A percentile compares a stretch with the other conserved stretches of the same genome.
phyloP scores from a whole-genome alignment of 179 eudicot genomes.

The Vitellaria paradoxa region DNA sequence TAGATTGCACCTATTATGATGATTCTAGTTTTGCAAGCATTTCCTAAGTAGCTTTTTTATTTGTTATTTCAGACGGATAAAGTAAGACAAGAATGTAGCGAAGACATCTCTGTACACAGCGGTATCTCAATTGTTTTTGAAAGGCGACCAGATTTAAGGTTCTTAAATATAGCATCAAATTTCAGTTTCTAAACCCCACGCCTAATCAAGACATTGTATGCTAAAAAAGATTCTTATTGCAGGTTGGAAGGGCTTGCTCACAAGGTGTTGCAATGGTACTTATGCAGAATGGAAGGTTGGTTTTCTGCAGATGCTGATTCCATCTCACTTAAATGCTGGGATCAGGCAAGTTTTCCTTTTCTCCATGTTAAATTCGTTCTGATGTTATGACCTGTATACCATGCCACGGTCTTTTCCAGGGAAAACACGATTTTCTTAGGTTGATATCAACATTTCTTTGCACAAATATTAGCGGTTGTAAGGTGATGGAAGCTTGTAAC shows the following conservation, averaged over 20 bases:
- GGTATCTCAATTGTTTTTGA: conserved; percentile 87
- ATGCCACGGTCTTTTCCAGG: neutral
- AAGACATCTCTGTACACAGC: conserved; percentile 73
- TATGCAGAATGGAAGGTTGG: conserved; percentile 99
- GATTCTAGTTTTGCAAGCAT: conserved; percentile 3
- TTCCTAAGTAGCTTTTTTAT: neutral
- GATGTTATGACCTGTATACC: neutral
- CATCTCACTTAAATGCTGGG: conserved; percentile 91
- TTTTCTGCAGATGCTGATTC: conserved; percentile 99
- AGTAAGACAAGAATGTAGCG: conserved; percentile 63
- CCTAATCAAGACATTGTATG: neutral
- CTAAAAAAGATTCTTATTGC: conserved; percentile 19
- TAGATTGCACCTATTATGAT: neutral
- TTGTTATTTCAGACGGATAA: conserved; percentile 54
- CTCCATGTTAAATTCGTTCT: neutral
- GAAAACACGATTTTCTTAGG: neutral
- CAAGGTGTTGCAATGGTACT: conserved; percentile 99
- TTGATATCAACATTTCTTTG: neutral
- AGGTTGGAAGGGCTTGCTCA: conserved; percentile 95
- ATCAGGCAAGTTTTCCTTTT: conserved; percentile 51
- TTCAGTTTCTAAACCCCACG: neutral
- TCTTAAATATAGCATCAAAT: neutral
- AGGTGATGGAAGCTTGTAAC: neutral
- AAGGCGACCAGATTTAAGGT: conserved; percentile 93
- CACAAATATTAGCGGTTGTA: neutral